phyloP scores from a whole-genome alignment of 257 asterid genomes.

The Solanum sparsipilum region DNA sequence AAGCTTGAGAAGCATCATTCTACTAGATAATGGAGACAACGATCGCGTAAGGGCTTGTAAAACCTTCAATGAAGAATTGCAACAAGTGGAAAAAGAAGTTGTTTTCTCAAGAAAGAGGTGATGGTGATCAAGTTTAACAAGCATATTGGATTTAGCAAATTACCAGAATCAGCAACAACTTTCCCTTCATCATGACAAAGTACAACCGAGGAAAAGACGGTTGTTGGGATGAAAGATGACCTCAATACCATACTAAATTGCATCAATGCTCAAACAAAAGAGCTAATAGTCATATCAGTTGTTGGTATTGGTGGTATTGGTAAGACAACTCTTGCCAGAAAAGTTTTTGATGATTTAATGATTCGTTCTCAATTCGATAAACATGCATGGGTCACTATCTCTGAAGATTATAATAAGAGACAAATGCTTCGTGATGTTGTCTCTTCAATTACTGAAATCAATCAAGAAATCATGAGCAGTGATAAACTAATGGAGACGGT shows the following conservation, averaged over 20 bases:
- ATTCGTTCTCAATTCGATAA: background rate
- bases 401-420: background rate
- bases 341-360: background rate
- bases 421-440: background rate
- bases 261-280: background rate
- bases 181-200: background rate
- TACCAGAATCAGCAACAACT: background rate
- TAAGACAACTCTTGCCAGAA: background rate
- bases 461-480: background rate
- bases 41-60: background rate
- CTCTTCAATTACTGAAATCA: background rate
- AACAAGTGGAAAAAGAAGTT: background rate
- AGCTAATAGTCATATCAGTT: background rate
- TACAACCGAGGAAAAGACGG: background rate
- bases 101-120: constrained; percentile 1
- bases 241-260: background rate
- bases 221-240: background rate
- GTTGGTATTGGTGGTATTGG: background rate
- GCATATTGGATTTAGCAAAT: background rate
- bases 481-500: background rate
- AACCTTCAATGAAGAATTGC: background rate
- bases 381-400: background rate
- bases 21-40: background rate
- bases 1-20: background rate
- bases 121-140: background rate